A percentile compares a stretch with the other conserved stretches of the same genome.
These are phyloP conservation scores for Pseudocercospora fijiensis DNA, from an alignment of 2,329 filamentous ascomycete genomes.

Conservation along the genomic window DNA sequence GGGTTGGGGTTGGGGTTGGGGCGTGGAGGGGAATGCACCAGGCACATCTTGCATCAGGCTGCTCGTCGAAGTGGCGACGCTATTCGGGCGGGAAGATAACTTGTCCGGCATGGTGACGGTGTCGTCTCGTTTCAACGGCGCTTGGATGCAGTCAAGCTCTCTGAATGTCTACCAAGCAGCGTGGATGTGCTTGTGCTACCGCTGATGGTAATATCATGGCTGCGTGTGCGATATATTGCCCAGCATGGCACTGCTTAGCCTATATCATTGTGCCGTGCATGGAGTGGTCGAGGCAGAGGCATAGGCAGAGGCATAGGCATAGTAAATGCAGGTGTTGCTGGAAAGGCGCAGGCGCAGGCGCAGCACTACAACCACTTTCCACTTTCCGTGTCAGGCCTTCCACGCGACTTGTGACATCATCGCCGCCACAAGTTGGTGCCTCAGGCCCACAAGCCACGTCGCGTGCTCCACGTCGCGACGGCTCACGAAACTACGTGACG, in stretches of 20 bases:
- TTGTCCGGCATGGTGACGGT: slow-evolving; percentile 22
- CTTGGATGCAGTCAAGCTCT: not conserved
- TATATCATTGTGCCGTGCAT: not conserved
- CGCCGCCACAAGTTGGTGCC: not conserved
- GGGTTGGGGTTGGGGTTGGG: slow-evolving; percentile 14
- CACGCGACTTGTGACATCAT: not conserved
- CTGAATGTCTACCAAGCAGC: not conserved
- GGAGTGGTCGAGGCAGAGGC: not conserved
- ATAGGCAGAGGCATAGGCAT: no score
- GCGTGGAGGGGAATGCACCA: slow-evolving; percentile 47
- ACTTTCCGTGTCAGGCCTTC: not conserved
- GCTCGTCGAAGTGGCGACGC: slow-evolving; percentile 29
- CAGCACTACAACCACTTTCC: not conserved
- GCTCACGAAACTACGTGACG: no score
- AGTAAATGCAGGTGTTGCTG: no score
- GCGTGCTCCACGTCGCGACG: not conserved
- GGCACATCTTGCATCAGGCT: slow-evolving; percentile 48
- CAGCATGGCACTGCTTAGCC: not conserved
- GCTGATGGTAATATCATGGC: not conserved
- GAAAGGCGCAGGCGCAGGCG: not conserved
- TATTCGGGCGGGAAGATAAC: slow-evolving; percentile 24
- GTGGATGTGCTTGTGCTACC: not conserved
- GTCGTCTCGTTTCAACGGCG: not conserved
- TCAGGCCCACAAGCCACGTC: not conserved
- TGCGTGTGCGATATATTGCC: not conserved